Base-by-base conservation (phyloP, 768 basidiomycete species). In the Rhodotorula graminis region DNA sequence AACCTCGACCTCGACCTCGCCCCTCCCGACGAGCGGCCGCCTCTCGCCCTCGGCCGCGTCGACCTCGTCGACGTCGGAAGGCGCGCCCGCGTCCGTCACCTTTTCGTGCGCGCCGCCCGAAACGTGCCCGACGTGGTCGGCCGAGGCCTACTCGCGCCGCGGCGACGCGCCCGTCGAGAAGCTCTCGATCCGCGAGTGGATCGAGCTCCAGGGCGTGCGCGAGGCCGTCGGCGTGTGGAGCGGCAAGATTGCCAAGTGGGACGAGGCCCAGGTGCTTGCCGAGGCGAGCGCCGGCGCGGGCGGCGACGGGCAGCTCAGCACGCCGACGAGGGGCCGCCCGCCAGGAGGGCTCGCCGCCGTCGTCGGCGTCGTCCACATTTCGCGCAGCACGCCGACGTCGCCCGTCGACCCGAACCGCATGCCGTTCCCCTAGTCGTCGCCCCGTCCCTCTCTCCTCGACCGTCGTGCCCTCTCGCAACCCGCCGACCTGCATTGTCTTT, bases 151-250 rank as follows among this genome's bases (percentile, higher is more conserved):
- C 63, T 47, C 50, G 53, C 56, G 73, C 5, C 46, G 64, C 29
- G 73, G 73, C 15, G 69, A 74, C 42, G 59, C 60, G 4, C 73
- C 69, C 15, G 73, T 74, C 46, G 73, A 74, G 66, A 74, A 74
- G 59, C 59, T 74, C 46, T 70, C 69, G 58, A 67, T 74, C n/a
- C 57, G 64, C 33, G 73, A 74, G 47, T 70, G 65, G 69, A 71
- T 74, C 65, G 73, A 74, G 66, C 63, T 74, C n/a, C 65, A 67
- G 47, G 65, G 69, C 61, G 73, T 74, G 15, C 56, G 73, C 10
- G 69, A 70, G 46, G 73, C 73, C 31, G 69, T 74, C 21, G 73
- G 73, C 19, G 57, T 74, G 21, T 74, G 73, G 73, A 70, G 69
- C 44, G 73, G 73, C 12, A 63, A 64, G 57, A 70, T 74, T 50